phyloP scores from a whole-genome alignment of 306 rosid genomes.

The Carpinus fangiana region DNA sequence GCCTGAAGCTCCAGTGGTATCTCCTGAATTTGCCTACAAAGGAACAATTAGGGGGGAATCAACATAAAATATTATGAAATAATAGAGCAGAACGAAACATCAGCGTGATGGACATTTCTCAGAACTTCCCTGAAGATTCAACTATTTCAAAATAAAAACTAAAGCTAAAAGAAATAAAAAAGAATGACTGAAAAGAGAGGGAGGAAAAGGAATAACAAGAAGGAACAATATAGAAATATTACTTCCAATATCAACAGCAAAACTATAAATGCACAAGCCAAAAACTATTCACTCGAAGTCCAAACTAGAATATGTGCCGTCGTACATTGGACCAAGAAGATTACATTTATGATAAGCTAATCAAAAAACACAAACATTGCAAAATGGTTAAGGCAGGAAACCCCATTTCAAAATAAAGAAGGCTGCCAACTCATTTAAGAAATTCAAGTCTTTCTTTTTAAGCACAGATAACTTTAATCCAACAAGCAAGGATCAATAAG shows the following conservation, averaged over 20 bases:
- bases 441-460: background rate
- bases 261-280: background rate
- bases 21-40: slow-evolving; percentile 67
- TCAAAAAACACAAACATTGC: background rate
- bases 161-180: background rate
- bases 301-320: background rate
- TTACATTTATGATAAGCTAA: background rate
- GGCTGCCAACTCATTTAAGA: background rate
- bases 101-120: slow-evolving; percentile 13
- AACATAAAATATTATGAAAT: slow-evolving; percentile 26
- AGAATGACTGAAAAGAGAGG: background rate
- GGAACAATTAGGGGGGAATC: slow-evolving; percentile 19
- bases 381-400: background rate
- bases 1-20: slow-evolving; percentile 47
- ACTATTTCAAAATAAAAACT: background rate
- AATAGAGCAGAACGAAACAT: slow-evolving; percentile 8
- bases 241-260: background rate
- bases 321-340: background rate
- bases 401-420: background rate
- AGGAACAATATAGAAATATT: background rate
- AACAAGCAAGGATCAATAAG: background rate
- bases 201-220: background rate
- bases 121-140: slow-evolving; percentile 2
- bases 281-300: background rate
- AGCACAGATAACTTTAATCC: background rate